Base-by-base conservation (phyloP, 441 rosid genomes). In the Melastoma candidum region DNA sequence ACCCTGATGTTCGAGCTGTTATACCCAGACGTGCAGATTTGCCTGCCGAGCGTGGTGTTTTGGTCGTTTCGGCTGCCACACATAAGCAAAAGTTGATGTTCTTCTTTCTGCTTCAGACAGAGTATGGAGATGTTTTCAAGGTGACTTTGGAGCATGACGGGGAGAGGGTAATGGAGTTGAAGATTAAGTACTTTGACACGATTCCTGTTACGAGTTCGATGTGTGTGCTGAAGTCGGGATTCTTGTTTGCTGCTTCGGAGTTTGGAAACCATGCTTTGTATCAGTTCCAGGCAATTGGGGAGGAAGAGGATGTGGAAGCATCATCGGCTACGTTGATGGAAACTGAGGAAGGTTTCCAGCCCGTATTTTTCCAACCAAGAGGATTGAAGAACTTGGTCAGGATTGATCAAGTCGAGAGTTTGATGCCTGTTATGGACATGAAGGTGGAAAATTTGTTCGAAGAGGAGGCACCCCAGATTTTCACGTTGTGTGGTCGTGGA, bases 361-460 rank as follows among this genome's bases (percentile, higher is more conserved):
- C 98, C 1, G 85, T 87, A 10, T 87, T 80, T 79, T 90, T 90
- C 49, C 90, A 82, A 72, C 98, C 98, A 9, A 79, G 96, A 63
- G 82, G 83, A 12, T 80, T 92, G n/a, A 88, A 85, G 68, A 92
- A 92, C 61, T 94, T 92, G 71, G 81, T 88, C 51, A 82, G 95
- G 80, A 88, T 88, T 70, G 98, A 92, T 68, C 95, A 83, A 68
- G 90, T 81, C 44, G 95, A 85, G 75, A 90, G 98, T 68, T 71
- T 90, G 79, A 90, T 90, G 98, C 94, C 98, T 46, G 69, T 88
- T 58, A 84, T 88, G 97, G 96, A 92, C 71, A 85, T 92, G 94
- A 92, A 84, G 67, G 75, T 85, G 26, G 69, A 71, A 9, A 92
- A 92, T 72, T 75, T 87, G 26, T 92, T 87, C 22, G 98, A 92